Evolutionary conservation across 495 filamentous ascomycete species (phyloP), one percentile per base, ranked within the genome.

Genomic region (Evansstolkia leycettana): DNA sequence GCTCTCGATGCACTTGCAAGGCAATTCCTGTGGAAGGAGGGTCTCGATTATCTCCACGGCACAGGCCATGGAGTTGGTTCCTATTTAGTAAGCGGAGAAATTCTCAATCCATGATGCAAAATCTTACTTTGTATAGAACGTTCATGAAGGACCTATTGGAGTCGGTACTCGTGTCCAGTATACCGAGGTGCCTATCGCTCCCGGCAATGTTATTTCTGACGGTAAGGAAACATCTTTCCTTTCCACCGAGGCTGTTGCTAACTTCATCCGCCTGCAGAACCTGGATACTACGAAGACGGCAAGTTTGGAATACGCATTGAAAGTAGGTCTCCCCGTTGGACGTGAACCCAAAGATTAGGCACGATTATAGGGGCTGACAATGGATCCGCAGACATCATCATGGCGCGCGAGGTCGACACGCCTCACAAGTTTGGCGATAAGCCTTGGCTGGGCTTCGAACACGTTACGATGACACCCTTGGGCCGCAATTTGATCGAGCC

Each of bases 271-370:
- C 8, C 7, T 32, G n/a, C 40, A 73, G 88, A 99, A 54, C 92
- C 90, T 10, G 92, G 92, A 19, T 99, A 87, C 62, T 99, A 99
- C 60, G 92, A 96, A 59, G 92, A 99, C 48, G 92, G 87, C 30
- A 78, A 78, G 7, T 99, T 92, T 50, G 92, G 92, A n/a, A 93
- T 99, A 48, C 82, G 92, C 19, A 96, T 95, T 48, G 92, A 99
- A 62, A 96, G 84, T 70, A 66, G 50, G 69, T 46, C 17, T 43
- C 36, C 20, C 35, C 17, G 5, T 9, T 15, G 7, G 28, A 20
- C 6, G 4, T 7, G 3, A n/a, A 16, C n/a, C 12, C 17, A 11
- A 13, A 26, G 13, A 10, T 16, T 42, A n/a, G 24, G 27, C 13
- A 29, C 13, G n/a, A n/a, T n/a, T 13, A 16, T 30, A 26, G 6